These are phyloP conservation scores for Domatiomyces globalis DNA, from an alignment of 2,329 filamentous ascomycete species.

Conservation along the genomic window DNA sequence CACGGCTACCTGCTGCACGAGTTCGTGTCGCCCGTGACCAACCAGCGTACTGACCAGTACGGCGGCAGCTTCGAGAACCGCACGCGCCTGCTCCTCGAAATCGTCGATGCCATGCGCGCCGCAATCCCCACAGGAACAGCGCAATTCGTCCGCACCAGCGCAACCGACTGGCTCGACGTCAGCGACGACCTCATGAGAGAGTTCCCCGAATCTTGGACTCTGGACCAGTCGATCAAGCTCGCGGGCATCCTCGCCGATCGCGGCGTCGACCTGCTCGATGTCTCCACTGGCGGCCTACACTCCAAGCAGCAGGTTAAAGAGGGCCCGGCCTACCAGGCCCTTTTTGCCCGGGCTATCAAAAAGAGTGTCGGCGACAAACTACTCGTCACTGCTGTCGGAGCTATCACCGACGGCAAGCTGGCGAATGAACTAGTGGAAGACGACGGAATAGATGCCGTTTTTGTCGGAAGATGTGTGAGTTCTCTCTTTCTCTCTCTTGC, in stretches of 20 bases:
- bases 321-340: conserved; percentile 57
- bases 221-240: conserved; percentile 49
- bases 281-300: conserved; percentile 53
- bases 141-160: conserved; percentile 58
- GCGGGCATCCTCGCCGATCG: conserved; percentile 52
- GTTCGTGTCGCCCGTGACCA: conserved; percentile 57
- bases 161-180: conserved; percentile 60
- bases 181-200: conserved; percentile 21
- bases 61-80: conserved; percentile 48
- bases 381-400: conserved; percentile 59
- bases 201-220: conserved; percentile 51
- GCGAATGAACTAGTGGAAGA: conserved; percentile 47
- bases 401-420: conserved; percentile 54
- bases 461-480: conserved; percentile 50
- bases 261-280: conserved; percentile 72
- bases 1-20: conserved; percentile 63
- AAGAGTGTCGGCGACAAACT: conserved; percentile 57
- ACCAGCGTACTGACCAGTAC: conserved; percentile 48
- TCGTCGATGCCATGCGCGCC: conserved; percentile 47
- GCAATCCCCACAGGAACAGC: conserved; percentile 55
- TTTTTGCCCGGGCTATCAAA: conserved; percentile 58
- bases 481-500: conserved; percentile 8
- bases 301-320: conserved; percentile 26
- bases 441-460: conserved; percentile 55
- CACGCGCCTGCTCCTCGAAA: conserved; percentile 51